Percentiles rank a stretch among this genome's conserved stretches.
phyloP scores from a whole-genome alignment of 441 rosid genomes.

The Macaranga tanarius region DNA sequence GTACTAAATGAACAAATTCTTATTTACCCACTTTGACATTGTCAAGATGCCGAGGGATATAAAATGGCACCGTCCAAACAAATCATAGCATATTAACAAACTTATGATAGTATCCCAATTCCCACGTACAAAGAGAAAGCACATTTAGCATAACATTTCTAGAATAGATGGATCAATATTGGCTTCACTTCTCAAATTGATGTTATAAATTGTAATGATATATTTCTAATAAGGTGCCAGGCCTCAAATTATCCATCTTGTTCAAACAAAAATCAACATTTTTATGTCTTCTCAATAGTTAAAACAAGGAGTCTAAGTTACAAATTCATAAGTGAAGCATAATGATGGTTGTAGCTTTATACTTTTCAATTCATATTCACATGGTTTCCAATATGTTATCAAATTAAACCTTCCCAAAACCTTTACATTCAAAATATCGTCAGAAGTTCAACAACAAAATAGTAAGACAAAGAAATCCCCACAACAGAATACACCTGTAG shows the following conservation, averaged over 20 bases:
- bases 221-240: not conserved
- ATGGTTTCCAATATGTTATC: too few species aligned
- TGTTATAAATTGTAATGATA: not conserved
- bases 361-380: not conserved
- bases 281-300: too few species aligned
- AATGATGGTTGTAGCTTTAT: not conserved
- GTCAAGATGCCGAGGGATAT: not conserved
- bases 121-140: too few species aligned
- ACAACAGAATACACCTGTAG: not conserved
- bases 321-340: not conserved
- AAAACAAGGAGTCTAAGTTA: not conserved
- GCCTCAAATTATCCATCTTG: not conserved
- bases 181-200: not conserved
- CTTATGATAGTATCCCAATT: too few species aligned
- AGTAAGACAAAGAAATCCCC: not conserved
- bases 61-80: not conserved
- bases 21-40: not conserved
- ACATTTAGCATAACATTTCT: too few species aligned
- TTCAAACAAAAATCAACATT: not conserved
- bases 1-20: not conserved
- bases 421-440: not conserved
- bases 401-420: not conserved
- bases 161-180: not conserved
- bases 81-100: not conserved
- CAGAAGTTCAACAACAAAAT: not conserved